Base-by-base conservation (phyloP, 306 rosid genomes). In the Spatholobus suberectus region DNA sequence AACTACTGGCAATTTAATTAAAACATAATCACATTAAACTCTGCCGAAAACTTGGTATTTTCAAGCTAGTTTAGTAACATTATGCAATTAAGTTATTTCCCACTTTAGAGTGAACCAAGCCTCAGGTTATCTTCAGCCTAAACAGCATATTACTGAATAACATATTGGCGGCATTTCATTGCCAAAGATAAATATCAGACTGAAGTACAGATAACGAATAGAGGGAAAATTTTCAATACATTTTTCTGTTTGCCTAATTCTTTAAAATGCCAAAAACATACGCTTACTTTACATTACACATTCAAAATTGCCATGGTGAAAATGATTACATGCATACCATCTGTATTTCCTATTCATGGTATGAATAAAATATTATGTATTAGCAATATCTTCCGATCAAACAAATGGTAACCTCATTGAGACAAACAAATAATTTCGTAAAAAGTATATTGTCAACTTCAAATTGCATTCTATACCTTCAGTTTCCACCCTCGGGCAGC, bases 401-500 rank as follows among this genome's bases (percentile, higher is more conserved):
- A 24, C 47, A 78, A 78, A 35, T 58, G 55, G 26, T 24, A 54
- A 15, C 18, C 57, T 40, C 80, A 2, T 76, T 37, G 23, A 68
- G 5, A 40, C 23, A 12, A 41, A 54, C 13, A n/a, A 75, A 41
- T 18, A 35, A 52, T 58, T 15, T 37, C 21, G 24, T 10, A 68
- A 46, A 15, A 61, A n/a, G 68, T 54, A 69, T 69, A 0, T 8
- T 54, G 44, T 38, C 79, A 68, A 62, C 61, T 57, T 82, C 76
- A 4, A 78, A 61, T 75, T 62, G 63, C 62, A 15, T 55, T 76
- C 81, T 87, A 94, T 41, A 89, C 82, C 80, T 91, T 97, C 89
- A 96, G 66, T 82, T 92, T 90, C 99, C 99, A 96, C 70, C 99
- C 98, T 40, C 92, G 96, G 70, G 91, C 91, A 6, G 93, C 93